A percentile compares a stretch with the other conserved stretches of the same genome.
Evolutionary conservation across 2,329 filamentous ascomycete genomes (phyloP).

Genomic region (Paramyrothecium sp.): DNA sequence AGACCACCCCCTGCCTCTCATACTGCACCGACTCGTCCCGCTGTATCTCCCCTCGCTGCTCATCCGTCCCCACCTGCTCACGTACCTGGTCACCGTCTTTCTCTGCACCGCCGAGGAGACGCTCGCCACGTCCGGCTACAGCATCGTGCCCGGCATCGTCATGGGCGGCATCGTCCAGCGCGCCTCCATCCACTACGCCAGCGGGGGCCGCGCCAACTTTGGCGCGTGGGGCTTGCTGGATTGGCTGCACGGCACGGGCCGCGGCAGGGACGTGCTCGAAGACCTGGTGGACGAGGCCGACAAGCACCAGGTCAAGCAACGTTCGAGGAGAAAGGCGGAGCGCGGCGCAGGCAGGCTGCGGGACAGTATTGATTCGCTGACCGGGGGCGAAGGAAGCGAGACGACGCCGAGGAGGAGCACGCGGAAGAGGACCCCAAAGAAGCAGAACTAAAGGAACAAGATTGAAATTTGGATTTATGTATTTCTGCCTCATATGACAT

Average conservation of each 20-base stretch:
- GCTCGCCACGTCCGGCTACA: slow-evolving; percentile 67
- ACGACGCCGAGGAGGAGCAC: slow-evolving; percentile 19
- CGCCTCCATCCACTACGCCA: slow-evolving; percentile 52
- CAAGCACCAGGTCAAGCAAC: slow-evolving; percentile 51
- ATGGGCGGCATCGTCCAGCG: slow-evolving; percentile 48
- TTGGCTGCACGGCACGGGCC: slow-evolving; percentile 56
- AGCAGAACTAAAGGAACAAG: slow-evolving; percentile 8
- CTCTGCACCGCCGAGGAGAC: slow-evolving; percentile 66
- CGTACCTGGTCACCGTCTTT: slow-evolving; percentile 63
- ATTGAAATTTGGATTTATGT: not conserved
- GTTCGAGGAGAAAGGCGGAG: slow-evolving; percentile 29
- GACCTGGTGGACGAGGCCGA: slow-evolving; percentile 55
- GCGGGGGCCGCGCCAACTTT: slow-evolving; percentile 56
- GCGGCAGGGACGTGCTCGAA: slow-evolving; percentile 50
- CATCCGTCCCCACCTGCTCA: slow-evolving; percentile 71
- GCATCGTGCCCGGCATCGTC: slow-evolving; percentile 51
- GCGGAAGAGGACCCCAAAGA: slow-evolving; percentile 17
- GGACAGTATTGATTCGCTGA: slow-evolving; percentile 28
- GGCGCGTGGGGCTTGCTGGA: slow-evolving; percentile 63
- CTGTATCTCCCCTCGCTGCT: slow-evolving; percentile 62
- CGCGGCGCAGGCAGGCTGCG: slow-evolving; percentile 30
- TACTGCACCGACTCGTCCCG: slow-evolving; percentile 63
- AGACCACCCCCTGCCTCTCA: slow-evolving; percentile 65
- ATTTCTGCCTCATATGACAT: too few species aligned
- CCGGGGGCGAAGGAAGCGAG: slow-evolving; percentile 17